These are phyloP conservation scores for Scopulariopsis brevicaulis DNA, from an alignment of 2,329 filamentous ascomycete species.

Conservation along the genomic window DNA sequence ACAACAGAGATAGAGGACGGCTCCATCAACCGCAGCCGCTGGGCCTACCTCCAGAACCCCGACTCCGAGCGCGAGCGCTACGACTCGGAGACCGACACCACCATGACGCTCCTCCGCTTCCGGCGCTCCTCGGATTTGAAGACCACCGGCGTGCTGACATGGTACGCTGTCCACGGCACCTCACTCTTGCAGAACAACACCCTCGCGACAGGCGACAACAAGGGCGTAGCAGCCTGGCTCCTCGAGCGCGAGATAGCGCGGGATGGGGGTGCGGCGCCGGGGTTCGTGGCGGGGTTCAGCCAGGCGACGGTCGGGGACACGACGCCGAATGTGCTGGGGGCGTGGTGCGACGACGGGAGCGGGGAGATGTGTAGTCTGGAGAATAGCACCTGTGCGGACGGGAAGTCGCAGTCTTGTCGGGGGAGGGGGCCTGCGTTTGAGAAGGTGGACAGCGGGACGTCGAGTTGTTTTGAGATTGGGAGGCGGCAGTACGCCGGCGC, in stretches of 20 bases:
- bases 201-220: constrained; percentile 87
- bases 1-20: constrained; percentile 59
- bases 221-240: constrained; percentile 79
- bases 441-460: constrained; percentile 55
- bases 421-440: constrained; percentile 58
- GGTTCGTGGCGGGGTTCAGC: constrained; percentile 82
- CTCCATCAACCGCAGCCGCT: constrained; percentile 83
- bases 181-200: constrained; percentile 89
- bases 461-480: constrained; percentile 70
- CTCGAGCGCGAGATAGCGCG: constrained; percentile 61
- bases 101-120: constrained; percentile 68
- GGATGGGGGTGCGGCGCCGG: constrained; percentile 43
- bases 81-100: constrained; percentile 37
- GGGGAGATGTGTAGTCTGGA: constrained; percentile 57
- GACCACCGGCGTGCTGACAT: constrained; percentile 72
- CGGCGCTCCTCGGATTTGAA: constrained; percentile 62
- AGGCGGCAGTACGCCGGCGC: constrained; percentile 54
- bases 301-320: constrained; percentile 88
- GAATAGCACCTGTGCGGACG: constrained; percentile 67
- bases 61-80: constrained; percentile 63
- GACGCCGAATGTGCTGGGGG: constrained; percentile 71
- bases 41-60: constrained; percentile 80
- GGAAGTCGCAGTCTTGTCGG: constrained; percentile 56
- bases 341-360: constrained; percentile 76
- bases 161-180: constrained; percentile 88